A percentile compares a stretch with the other conserved stretches of the same genome.
Conservation (phyloP, 257 asterid genomes). For the Primulina huaijiensis region DNA sequence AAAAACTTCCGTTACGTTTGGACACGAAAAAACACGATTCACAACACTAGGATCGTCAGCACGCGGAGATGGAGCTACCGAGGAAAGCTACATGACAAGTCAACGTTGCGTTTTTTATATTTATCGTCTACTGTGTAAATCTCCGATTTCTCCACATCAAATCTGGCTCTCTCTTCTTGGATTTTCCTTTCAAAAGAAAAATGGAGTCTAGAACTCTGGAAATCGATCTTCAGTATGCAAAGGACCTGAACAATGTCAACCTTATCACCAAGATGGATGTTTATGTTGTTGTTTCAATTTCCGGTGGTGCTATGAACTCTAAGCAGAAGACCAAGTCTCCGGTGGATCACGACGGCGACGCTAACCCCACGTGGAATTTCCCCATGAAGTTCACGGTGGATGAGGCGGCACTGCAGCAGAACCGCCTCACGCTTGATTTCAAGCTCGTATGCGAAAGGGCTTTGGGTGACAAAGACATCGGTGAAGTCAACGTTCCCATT, state of each 20-base stretch:
- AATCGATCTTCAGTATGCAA: slow-evolving; percentile 32
- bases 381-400: slow-evolving; percentile 61
- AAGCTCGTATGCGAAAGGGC: slow-evolving; percentile 50
- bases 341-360: slow-evolving; percentile 36
- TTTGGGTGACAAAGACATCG: slow-evolving; percentile 61
- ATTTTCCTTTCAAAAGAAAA: no score
- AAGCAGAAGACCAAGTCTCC: slow-evolving; percentile 33
- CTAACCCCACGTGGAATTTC: slow-evolving; percentile 64
- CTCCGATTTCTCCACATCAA: no score
- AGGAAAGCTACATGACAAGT: no score
- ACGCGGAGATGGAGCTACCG: no score
- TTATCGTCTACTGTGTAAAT: no score
- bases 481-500: slow-evolving; percentile 61
- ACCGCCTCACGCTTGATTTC: slow-evolving; percentile 54
- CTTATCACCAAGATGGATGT: slow-evolving; percentile 45
- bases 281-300: slow-evolving; percentile 34
- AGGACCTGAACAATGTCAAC: slow-evolving; percentile 47
- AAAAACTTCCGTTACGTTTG: no score
- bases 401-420: slow-evolving; percentile 51
- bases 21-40: no score
- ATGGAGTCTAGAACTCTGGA: slow-evolving; percentile 46
- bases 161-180: no score
- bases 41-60: no score
- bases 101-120: no score
- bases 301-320: slow-evolving; percentile 24